These are phyloP conservation scores for Wickerhamomyces bisporus DNA, from an alignment of 805 yeast genomes.

Conservation along the genomic window DNA sequence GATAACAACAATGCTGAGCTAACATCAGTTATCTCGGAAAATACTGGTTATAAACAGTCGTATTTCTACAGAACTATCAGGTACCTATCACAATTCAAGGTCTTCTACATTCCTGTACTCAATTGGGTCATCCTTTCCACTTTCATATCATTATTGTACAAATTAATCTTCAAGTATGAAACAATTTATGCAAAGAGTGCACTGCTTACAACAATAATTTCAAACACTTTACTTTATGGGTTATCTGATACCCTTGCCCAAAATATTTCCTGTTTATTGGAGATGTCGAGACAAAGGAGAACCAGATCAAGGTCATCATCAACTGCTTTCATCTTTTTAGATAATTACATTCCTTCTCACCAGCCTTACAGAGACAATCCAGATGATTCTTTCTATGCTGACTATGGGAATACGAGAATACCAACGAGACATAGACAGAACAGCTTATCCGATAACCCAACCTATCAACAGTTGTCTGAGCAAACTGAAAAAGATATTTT, in stretches of 20 bases:
- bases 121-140: conserved; percentile 48
- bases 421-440: conserved; percentile 25
- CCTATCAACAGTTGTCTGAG: conserved; percentile 27
- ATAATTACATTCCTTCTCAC: conserved; percentile 5
- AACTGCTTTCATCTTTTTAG: conserved; percentile 13
- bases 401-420: conserved; percentile 26
- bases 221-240: conserved; percentile 79
- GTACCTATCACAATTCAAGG: conserved; percentile 24
- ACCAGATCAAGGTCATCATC: conserved; percentile 3
- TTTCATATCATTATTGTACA: conserved; percentile 44
- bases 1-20: conserved; percentile 1
- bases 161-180: conserved; percentile 54
- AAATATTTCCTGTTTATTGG: conserved; percentile 24
- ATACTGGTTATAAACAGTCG: conserved; percentile 14
- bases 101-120: conserved; percentile 48
- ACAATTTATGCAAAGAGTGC: conserved; percentile 59
- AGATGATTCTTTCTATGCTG: conserved; percentile 24
- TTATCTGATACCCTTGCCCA: conserved; percentile 93
- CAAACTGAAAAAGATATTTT: conserved; percentile 35
- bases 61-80: conserved; percentile 14
- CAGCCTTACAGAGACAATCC: conserved; percentile 7
- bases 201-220: conserved; percentile 69
- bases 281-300: conserved; percentile 7
- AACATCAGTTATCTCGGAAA: conserved; percentile 7
- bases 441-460: conserved; percentile 16